Evolutionary conservation across 2,329 filamentous ascomycete species (phyloP), one percentile per base, ranked within the genome.

Genomic region (Cytospora leucostoma): DNA sequence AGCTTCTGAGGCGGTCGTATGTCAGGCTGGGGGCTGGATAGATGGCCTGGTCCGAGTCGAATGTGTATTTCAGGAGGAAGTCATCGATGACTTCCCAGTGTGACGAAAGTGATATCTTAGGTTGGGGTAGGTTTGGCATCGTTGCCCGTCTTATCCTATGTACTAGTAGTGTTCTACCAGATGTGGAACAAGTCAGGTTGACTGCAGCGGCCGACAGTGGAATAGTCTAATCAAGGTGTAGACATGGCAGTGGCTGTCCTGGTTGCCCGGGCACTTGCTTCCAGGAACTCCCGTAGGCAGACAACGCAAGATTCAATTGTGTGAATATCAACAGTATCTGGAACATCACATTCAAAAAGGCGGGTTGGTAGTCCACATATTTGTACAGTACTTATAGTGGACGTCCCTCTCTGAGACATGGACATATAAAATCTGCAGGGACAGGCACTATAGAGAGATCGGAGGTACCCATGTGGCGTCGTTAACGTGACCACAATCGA

Each of bases 21-120:
- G 53, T 64, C 1, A 65, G 53, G 13, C 37, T 35, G 15, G 64
- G 64, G 2, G 64, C 61, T 2, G 61, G 64, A 32, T 65, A 65
- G 32, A 65, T 65, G n/a, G 56, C 61, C 50, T 65, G 64, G 38
- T 65, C 64, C 3, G 50, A 44, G 19, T 44, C n/a, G 61, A 64
- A 65, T 3, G 63, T 61, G 4, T 58, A 53, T 32, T 21, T 27
- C 7, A 65, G 53, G 44, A 64, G 54, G 27, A 38, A 10, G 11
- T 63, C 53, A 7, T 55, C 27, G 54, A 65, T 59, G 17, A 19
- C 32, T 17, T 58, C n/a, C 61, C 64, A 65, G n/a, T 27, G 49
- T 7, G 15, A 2, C 17, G 19, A 32, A 15, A 34, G 49, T 33
- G 21, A 53, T 6, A 4, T 15, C 49, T 35, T 13, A 10, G 17